These are phyloP conservation scores for Dryadomyces quercivorus DNA, from an alignment of 2,329 filamentous ascomycete genomes.

Conservation along the genomic window DNA sequence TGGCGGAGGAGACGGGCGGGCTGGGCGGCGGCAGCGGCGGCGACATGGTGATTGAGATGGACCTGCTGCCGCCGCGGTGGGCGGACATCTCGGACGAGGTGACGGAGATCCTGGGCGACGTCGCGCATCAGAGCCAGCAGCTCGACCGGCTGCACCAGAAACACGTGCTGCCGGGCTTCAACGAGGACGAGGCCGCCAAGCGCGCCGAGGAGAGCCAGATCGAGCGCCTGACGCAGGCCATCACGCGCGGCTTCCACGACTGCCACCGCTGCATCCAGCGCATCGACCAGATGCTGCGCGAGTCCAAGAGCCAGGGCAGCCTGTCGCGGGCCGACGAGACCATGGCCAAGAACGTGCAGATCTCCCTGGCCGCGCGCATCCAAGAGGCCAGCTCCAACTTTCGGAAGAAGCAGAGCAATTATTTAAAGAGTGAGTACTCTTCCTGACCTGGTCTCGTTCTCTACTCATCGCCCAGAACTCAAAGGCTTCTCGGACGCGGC, in stretches of 20 bases:
- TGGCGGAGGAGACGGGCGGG: constrained; percentile 51
- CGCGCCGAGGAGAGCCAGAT: constrained; percentile 80
- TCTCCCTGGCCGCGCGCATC: constrained; percentile 74
- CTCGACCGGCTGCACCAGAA: constrained; percentile 94
- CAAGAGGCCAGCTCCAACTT: constrained; percentile 88
- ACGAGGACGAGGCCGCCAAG: constrained; percentile 77
- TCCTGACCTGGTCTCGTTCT: too few species aligned
- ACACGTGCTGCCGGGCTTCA: constrained; percentile 90
- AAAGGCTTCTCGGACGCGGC: constrained; percentile 48
- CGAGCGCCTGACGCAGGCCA: constrained; percentile 77
- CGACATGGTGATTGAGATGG: constrained; percentile 97
- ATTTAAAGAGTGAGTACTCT: constrained; percentile 86
- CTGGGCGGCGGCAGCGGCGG: constrained; percentile 34
- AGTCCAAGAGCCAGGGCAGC: constrained; percentile 59
- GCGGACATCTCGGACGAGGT: constrained; percentile 92
- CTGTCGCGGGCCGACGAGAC: constrained; percentile 77
- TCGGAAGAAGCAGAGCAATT: constrained; percentile 93
- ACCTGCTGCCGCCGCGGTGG: constrained; percentile 88
- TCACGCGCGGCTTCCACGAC: constrained; percentile 78
- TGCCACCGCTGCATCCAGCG: constrained; percentile 83
- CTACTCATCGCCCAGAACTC: constrained; percentile 41
- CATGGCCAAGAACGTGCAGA: constrained; percentile 94
- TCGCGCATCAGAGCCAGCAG: constrained; percentile 70
- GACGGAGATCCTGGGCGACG: constrained; percentile 64
- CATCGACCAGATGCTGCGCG: constrained; percentile 76